Base-by-base conservation (phyloP, 2,329 filamentous ascomycete genomes). In the Hymenotorrendiella dingleyae region DNA sequence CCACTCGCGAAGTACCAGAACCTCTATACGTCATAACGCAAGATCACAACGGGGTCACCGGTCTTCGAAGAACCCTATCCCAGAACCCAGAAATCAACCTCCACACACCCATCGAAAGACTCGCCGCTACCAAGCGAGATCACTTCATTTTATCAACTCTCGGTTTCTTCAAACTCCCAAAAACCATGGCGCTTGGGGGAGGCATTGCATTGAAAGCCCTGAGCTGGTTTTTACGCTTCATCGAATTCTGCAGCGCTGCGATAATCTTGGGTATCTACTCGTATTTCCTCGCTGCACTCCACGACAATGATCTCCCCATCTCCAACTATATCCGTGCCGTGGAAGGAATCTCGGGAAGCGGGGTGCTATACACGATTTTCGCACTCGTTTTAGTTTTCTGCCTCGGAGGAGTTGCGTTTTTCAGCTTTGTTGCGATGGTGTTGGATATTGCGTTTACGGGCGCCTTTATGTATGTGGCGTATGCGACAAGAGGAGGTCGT, bases 381-480 rank as follows among this genome's bases (percentile, higher is more conserved):
- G 84, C 80, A n/a, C 67, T 87, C 11, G 52, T 93, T 23, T 68
- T 94, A 27, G 82, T 91, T 7, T 88, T 86, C 70, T 93, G 79
- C 60, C 67, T 94, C 5, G 87, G 85, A 26, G 88, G 88, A 21
- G 74, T 84, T 47, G 70, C 74, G 4, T 71, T 91, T 63, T 83
- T 89, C 46, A 84, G 85, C 3, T 72, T 82, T 57, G 51, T 93
- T 41, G 85, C 78, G 50, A 78, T 94, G 49, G 48, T 90, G 19
- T 70, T 96, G 36, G 87, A 96, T 58, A 56, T 93, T 40, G 75
- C 75, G 56, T 94, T 95, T 64, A 67, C 79, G 40, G 86, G 76
- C 29, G 79, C 72, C 45, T 93, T 93, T 70, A 77, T 94, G 59
- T 94, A 89, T 59, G 77, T 96, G 46, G 87, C 89, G 1, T 70